phyloP scores from a whole-genome alignment of 352 stramenopile species.

The Phytophthora citrophthora region DNA sequence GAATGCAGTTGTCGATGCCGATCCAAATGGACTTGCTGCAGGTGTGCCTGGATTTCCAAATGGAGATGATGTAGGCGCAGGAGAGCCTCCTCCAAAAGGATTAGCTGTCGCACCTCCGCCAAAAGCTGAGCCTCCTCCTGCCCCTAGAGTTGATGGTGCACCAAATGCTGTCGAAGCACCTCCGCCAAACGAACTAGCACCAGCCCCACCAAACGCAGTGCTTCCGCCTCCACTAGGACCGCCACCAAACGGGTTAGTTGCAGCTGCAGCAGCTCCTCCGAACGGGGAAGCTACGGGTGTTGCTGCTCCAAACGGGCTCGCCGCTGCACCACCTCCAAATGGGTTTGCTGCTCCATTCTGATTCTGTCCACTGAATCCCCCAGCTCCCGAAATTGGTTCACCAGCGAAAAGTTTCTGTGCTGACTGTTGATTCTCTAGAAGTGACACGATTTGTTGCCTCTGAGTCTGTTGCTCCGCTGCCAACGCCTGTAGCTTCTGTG shows the following conservation, averaged over 20 bases:
- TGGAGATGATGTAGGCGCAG: constrained; percentile 23
- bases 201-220: constrained; percentile 1
- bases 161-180: constrained; percentile 32
- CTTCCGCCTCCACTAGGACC: neutral
- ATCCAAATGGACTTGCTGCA: constrained; percentile 46
- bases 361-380: constrained; percentile 25
- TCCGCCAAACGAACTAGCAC: constrained; percentile 30
- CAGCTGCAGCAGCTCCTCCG: constrained; percentile 20
- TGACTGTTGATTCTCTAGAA: constrained; percentile 61
- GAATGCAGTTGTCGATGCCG: constrained; percentile 28
- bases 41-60: constrained; percentile 34
- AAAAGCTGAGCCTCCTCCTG: constrained; percentile 23
- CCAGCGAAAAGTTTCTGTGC: constrained; percentile 63
- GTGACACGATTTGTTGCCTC: constrained; percentile 48
- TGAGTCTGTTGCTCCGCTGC: constrained; percentile 56
- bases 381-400: constrained; percentile 37
- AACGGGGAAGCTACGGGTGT: constrained; percentile 29
- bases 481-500: constrained; percentile 48
- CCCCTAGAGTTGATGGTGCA: constrained; percentile 26
- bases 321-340: constrained; percentile 28
- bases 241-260: constrained; percentile 35
- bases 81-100: constrained; percentile 32
- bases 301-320: constrained; percentile 26
- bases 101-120: constrained; percentile 20
- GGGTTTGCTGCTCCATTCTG: constrained; percentile 20